phyloP scores from a whole-genome alignment of 176 grass and related monocot species.

The Oryza coarctata region DNA sequence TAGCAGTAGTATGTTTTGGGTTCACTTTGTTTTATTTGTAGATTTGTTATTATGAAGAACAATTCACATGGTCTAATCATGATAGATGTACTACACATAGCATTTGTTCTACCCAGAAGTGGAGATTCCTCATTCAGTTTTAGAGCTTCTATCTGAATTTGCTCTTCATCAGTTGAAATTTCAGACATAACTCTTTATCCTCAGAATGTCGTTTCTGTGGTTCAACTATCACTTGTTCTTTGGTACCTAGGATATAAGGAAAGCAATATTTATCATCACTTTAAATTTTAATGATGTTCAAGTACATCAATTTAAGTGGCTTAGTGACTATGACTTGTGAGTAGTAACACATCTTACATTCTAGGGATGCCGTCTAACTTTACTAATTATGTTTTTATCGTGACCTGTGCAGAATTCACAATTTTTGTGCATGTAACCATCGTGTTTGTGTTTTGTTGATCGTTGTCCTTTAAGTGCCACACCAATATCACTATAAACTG shows the following conservation, averaged over 20 bases:
- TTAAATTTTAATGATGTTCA: conserved; percentile 9
- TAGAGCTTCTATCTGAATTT: background rate
- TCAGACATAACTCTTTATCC: background rate
- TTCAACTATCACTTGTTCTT: background rate
- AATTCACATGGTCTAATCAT: background rate
- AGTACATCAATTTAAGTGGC: background rate
- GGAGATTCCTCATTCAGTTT: background rate
- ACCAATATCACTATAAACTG: background rate
- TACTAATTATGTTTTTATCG: background rate
- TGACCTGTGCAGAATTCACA: background rate
- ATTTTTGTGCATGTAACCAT: background rate
- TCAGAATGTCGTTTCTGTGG: background rate
- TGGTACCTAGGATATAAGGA: background rate
- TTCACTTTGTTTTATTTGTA: background rate
- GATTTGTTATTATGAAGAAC: background rate
- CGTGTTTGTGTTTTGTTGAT: background rate
- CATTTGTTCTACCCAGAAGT: background rate
- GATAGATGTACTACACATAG: background rate
- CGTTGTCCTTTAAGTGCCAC: background rate
- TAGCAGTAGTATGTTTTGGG: background rate
- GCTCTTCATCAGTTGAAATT: background rate
- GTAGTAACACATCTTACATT: background rate
- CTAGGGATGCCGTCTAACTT: background rate
- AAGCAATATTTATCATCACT: background rate
- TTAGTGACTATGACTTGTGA: background rate